A percentile compares a stretch with the other conserved stretches of the same genome.
phyloP scores from a whole-genome alignment of 495 filamentous ascomycete genomes.

The Diplogelasinospora grovesii region DNA sequence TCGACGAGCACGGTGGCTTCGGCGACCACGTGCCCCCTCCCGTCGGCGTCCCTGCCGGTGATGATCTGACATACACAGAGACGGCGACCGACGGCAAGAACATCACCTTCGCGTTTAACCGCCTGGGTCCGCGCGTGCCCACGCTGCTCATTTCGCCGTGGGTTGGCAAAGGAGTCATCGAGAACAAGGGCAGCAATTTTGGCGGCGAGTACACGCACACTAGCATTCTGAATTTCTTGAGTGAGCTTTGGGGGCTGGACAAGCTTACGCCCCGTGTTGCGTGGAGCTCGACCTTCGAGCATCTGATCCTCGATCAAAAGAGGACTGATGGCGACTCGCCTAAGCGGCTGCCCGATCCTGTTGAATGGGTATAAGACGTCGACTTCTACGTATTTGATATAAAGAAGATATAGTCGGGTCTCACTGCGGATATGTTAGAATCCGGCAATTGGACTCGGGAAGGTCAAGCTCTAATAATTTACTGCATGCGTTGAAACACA shows the following conservation, averaged over 20 bases:
- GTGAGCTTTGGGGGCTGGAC: conserved; percentile 37
- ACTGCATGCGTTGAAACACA: too few relatives aligned
- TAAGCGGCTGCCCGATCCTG: too few relatives aligned
- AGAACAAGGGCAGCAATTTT: conserved; percentile 39
- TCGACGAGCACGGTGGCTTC: conserved; percentile 44
- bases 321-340: not conserved
- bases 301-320: conserved; percentile 22
- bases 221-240: conserved; percentile 36
- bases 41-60: conserved; percentile 22
- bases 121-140: conserved; percentile 43
- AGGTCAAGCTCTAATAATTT: too few relatives aligned
- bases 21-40: conserved; percentile 42
- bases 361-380: too few relatives aligned
- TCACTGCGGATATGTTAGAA: too few relatives aligned
- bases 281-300: conserved; percentile 38
- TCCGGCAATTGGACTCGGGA: too few relatives aligned
- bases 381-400: too few relatives aligned
- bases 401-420: too few relatives aligned
- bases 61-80: conserved; percentile 40
- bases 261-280: conserved; percentile 36
- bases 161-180: conserved; percentile 36
- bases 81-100: conserved; percentile 31
- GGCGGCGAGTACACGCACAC: conserved; percentile 35
- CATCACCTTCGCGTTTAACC: conserved; percentile 41
- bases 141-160: conserved; percentile 47